Conservation (phyloP, 2,329 filamentous ascomycete species). For the Fusarium pseudoanthophilum region DNA sequence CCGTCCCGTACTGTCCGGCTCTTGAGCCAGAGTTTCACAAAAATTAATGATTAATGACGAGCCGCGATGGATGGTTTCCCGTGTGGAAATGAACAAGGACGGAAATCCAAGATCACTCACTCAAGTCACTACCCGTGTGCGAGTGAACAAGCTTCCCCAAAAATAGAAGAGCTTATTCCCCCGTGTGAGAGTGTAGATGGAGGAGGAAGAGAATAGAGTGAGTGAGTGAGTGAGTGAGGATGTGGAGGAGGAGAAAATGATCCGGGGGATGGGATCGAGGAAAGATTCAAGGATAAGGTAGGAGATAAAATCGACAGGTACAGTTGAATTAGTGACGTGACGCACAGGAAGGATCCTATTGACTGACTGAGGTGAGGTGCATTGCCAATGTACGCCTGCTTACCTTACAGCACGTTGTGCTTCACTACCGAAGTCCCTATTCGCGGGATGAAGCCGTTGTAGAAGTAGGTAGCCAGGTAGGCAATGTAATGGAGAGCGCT, state of each 20-base stretch:
- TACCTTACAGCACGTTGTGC: background rate
- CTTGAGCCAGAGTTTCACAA: conserved; percentile 27
- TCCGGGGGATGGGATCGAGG: conserved; percentile 4
- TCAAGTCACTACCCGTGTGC: background rate
- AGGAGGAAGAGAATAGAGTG: background rate
- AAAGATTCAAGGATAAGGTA: conserved; percentile 9
- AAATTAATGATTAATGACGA: conserved; percentile 26
- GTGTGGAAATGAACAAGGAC: conserved; percentile 24
- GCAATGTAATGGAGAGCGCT: background rate
- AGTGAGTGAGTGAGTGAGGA: background rate
- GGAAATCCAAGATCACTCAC: background rate
- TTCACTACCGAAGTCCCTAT: background rate
- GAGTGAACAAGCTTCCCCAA: background rate
- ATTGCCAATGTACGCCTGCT: conserved; percentile 1
- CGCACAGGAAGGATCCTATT: conserved; percentile 17
- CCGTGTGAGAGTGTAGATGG: conserved; percentile 5
- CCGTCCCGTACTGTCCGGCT: background rate
- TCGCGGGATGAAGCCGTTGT: background rate
- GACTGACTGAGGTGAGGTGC: background rate
- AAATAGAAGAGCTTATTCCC: conserved; percentile 7
- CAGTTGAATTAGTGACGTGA: conserved; percentile 26
- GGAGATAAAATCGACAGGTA: conserved; percentile 19
- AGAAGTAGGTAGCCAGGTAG: background rate
- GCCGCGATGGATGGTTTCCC: conserved; percentile 9
- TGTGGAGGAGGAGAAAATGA: conserved; percentile 27